phyloP scores from a whole-genome alignment of 1,139 yeast genomes.

The Kazachstania sp. region DNA sequence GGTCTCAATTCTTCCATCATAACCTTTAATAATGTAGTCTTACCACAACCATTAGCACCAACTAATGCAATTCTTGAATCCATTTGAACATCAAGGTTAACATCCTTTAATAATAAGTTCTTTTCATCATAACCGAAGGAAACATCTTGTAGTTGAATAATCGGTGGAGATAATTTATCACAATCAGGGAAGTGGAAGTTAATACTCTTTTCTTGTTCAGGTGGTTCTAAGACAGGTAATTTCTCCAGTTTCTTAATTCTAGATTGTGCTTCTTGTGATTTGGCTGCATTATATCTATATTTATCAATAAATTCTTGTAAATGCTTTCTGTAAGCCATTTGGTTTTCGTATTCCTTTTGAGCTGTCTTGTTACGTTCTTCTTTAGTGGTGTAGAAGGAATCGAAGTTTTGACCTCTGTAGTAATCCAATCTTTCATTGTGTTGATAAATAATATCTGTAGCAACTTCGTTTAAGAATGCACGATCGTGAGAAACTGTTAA shows the following conservation, averaged over 20 bases:
- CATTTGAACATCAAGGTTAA: conserved; percentile 85
- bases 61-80: conserved; percentile 92
- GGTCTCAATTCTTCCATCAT: conserved; percentile 74
- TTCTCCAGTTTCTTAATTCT: conserved; percentile 94
- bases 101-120: conserved; percentile 57
- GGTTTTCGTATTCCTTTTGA: conserved; percentile 89
- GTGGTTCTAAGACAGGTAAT: conserved; percentile 84
- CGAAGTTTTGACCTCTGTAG: conserved; percentile 91
- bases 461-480: conserved; percentile 92
- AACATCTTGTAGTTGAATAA: conserved; percentile 78
- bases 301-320: conserved; percentile 91
- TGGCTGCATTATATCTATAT: conserved; percentile 94
- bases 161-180: conserved; percentile 90
- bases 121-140: conserved; percentile 72
- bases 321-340: conserved; percentile 92
- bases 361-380: conserved; percentile 94
- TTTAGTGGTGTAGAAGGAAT: conserved; percentile 82
- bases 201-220: conserved; percentile 81
- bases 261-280: conserved; percentile 94
- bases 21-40: conserved; percentile 82
- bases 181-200: conserved; percentile 94
- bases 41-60: conserved; percentile 99
- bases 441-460: conserved; percentile 95
- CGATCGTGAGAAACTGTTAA: conserved; percentile 96
- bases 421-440: conserved; percentile 95